A percentile compares a stretch with the other conserved stretches of the same genome.
These are phyloP conservation scores for Tubosaeta sp. DNA, from an alignment of 768 basidiomycete species.

Conservation along the genomic window DNA sequence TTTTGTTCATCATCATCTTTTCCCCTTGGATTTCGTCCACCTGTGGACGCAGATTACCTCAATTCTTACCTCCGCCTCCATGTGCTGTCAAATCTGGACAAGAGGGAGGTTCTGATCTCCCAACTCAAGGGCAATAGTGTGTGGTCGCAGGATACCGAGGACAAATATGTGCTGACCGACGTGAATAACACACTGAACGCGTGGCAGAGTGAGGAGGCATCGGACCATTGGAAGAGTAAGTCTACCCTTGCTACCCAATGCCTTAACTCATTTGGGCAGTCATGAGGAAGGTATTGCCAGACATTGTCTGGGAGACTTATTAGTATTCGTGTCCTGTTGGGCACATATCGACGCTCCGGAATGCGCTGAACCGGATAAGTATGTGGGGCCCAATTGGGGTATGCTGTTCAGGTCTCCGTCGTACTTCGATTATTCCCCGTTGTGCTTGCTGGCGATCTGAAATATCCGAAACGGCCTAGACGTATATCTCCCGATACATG, in stretches of 20 bases:
- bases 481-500: no score
- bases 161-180: constrained; percentile 60
- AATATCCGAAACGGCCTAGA: no score
- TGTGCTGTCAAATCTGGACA: constrained; percentile 48
- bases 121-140: constrained; percentile 30
- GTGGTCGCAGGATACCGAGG: constrained; percentile 30
- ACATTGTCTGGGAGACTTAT: constrained; percentile 75
- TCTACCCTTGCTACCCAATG: constrained; percentile 8
- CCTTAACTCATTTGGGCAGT: constrained; percentile 37
- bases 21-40: constrained; percentile 56
- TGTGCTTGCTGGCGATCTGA: no score
- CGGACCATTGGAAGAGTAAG: constrained; percentile 76
- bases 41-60: constrained; percentile 56
- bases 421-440: no score
- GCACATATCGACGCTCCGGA: neutral
- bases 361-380: no score
- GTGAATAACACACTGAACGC: constrained; percentile 54
- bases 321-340: constrained; percentile 29
- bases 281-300: constrained; percentile 75
- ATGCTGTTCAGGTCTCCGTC: no score
- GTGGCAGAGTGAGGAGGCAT: constrained; percentile 61
- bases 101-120: constrained; percentile 51
- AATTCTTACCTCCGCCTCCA: constrained; percentile 62
- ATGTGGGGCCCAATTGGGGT: neutral
- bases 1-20: constrained; percentile 65